These are phyloP conservation scores for Aspergillus chevalieri DNA, from an alignment of 2,329 filamentous ascomycete genomes.

Conservation along the genomic window DNA sequence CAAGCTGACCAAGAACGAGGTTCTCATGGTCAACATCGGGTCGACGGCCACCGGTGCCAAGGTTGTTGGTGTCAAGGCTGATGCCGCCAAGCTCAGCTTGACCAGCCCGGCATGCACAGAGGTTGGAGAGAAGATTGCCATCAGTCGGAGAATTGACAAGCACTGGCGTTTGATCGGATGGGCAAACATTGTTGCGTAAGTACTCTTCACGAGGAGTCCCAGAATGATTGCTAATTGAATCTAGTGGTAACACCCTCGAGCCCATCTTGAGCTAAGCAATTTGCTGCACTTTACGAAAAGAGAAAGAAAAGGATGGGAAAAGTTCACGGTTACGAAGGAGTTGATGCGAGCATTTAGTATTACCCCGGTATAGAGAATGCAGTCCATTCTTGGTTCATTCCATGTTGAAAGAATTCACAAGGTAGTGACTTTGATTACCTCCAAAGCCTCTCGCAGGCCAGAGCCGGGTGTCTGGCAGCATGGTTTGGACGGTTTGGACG, in stretches of 20 bases:
- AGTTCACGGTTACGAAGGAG: conserved; percentile 24
- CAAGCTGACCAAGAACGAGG: conserved; percentile 96
- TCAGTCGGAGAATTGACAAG: conserved; percentile 96
- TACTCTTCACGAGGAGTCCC: conserved; percentile 11
- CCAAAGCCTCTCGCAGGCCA: not conserved
- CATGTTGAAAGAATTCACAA: conserved; percentile 7
- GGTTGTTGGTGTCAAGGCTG: conserved; percentile 93
- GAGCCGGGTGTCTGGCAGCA: conserved; percentile 6
- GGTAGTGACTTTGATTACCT: not conserved
- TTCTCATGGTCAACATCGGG: conserved; percentile 99
- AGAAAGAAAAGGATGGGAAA: conserved; percentile 3
- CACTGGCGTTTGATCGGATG: conserved; percentile 95
- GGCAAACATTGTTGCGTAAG: conserved; percentile 66
- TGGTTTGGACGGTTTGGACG: conserved; percentile 11
- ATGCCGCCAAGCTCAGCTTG: conserved; percentile 89
- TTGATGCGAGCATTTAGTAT: conserved; percentile 21
- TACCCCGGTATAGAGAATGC: conserved; percentile 28
- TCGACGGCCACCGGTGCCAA: conserved; percentile 96
- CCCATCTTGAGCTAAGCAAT: conserved; percentile 35
- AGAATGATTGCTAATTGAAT: conserved; percentile 8
- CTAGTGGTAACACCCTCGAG: conserved; percentile 44
- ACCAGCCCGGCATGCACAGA: conserved; percentile 95
- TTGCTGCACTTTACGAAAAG: conserved; percentile 10
- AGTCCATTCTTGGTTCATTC: conserved; percentile 8
- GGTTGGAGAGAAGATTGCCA: conserved; percentile 94